Base-by-base conservation (phyloP, 371 early-diverging fungal genomes). In the Mortierella sp. region DNA sequence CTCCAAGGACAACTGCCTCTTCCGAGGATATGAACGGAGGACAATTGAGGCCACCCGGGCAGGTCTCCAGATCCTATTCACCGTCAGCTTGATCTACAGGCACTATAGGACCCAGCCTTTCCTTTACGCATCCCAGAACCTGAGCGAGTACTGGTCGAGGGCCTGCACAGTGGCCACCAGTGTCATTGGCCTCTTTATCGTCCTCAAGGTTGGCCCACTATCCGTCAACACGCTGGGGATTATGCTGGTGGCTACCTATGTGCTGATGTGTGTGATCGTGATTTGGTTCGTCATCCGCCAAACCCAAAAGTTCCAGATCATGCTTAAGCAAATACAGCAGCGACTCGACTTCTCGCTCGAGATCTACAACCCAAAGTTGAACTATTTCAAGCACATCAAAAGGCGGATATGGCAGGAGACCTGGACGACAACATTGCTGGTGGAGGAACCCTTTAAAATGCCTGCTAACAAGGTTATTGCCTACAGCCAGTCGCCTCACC, bases 361-460 rank as follows among this genome's bases (percentile, higher is more conserved):
- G 28, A 71, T 83, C 37, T 73, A 58, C 51, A 78, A 65, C 44
- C 72, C 80, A 9, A 68, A 62, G 34, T 64, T 79, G n/a, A 65
- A 80, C 56, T 71, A 67, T 31, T 53, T 58, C 42, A 81, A 83
- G 59, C 79, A 72, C 24, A 79, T 83, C 41, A 80, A 72, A 55
- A 49, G 72, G 19, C 55, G 83, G 12, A 51, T 83, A 21, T 88
- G 89, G 89, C 89, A 88, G 66, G 89, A 88, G 47, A 85, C 89
- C 7, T 88, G 89, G 89, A 82, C 87, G 1, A 84, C 87, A 15
- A 79, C 85, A 0, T 52, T 88, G 27, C 62, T 88, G 14, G 84
- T 82, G 14, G 81, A 81, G 53, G 79, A 86, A 30, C 75, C 83
- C 47, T 87, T 82, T 68, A 76, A 85, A 50, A 79, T 88, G 70